Percentiles rank a stretch among this genome's conserved stretches.
phyloP scores from a whole-genome alignment of 2,329 filamentous ascomycete species.

The Rachicladosporium sp. region DNA sequence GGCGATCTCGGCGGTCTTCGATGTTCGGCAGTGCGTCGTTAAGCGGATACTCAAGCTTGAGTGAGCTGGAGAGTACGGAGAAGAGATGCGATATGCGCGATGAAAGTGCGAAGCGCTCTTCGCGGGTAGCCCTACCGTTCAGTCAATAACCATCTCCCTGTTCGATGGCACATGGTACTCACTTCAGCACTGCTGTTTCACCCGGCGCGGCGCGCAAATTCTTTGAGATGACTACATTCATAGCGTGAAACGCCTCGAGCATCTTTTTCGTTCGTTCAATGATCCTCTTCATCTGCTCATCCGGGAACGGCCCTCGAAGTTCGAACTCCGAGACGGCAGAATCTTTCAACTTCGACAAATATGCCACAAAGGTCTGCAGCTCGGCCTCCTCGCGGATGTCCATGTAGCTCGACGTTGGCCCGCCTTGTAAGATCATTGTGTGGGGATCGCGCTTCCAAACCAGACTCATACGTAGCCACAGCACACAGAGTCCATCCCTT shows the following conservation, averaged over 20 bases:
- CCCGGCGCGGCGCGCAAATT: slow-evolving; percentile 63
- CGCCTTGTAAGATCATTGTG: slow-evolving; percentile 46
- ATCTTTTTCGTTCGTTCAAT: slow-evolving; percentile 71
- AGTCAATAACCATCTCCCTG: not conserved
- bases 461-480: slow-evolving; percentile 88
- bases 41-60: slow-evolving; percentile 89
- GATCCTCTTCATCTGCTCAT: slow-evolving; percentile 58
- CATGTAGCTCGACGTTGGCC: slow-evolving; percentile 50
- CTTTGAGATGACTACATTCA: slow-evolving; percentile 84
- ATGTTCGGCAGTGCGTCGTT: slow-evolving; percentile 80
- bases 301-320: slow-evolving; percentile 74
- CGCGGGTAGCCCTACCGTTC: slow-evolving; percentile 49
- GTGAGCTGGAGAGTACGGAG: slow-evolving; percentile 74
- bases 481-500: slow-evolving; percentile 74
- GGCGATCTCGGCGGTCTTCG: slow-evolving; percentile 63
- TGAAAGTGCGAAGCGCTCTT: slow-evolving; percentile 70
- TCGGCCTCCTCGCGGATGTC: slow-evolving; percentile 77
- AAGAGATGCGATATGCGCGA: slow-evolving; percentile 82
- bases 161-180: not conserved
- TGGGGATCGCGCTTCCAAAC: slow-evolving; percentile 94
- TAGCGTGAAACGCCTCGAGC: slow-evolving; percentile 87
- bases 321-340: slow-evolving; percentile 79
- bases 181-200: slow-evolving; percentile 60
- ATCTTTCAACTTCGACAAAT: slow-evolving; percentile 59
- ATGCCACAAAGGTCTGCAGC: slow-evolving; percentile 65